Evolutionary conservation across 805 yeast species (phyloP).

Genomic region (Tetrapisispora arboricola): DNA sequence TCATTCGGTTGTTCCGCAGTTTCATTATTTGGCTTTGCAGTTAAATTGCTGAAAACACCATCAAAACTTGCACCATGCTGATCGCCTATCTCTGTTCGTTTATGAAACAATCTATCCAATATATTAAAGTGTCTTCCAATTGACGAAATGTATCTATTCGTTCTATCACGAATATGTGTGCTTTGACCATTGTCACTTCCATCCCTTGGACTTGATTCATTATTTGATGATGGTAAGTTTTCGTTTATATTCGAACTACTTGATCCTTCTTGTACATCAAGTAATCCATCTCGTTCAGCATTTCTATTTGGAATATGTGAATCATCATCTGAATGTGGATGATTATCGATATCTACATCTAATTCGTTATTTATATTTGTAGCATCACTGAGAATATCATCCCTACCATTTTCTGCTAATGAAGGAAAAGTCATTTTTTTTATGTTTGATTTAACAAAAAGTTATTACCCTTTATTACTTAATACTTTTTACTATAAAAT

Average conservation of each 20-base stretch:
- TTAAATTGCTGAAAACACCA: slow-evolving; percentile 86
- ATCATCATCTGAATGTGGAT: not conserved
- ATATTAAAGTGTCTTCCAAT: slow-evolving; percentile 33
- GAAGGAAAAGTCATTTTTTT: not conserved
- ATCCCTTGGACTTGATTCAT: no score
- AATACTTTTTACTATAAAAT: no score
- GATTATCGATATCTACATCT: not conserved
- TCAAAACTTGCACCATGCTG: slow-evolving; percentile 36
- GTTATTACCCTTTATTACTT: no score
- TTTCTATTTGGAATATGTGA: not conserved
- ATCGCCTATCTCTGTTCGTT: slow-evolving; percentile 6
- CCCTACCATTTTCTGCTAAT: no score
- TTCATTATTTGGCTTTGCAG: slow-evolving; percentile 69
- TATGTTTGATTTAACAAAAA: no score
- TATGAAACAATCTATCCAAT: slow-evolving; percentile 30
- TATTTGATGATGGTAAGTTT: no score
- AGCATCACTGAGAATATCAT: no score
- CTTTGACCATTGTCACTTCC: no score
- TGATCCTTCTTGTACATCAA: slow-evolving; percentile 1
- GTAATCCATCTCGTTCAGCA: not conserved
- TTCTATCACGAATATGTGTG: slow-evolving; percentile 10
- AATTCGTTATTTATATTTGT: not conserved
- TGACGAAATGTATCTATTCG: slow-evolving; percentile 15
- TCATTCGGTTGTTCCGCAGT: slow-evolving; percentile 25
- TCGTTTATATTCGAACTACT: not conserved